phyloP scores from a whole-genome alignment of 805 yeast genomes.

The Ogataea nakhonphanomensis region DNA sequence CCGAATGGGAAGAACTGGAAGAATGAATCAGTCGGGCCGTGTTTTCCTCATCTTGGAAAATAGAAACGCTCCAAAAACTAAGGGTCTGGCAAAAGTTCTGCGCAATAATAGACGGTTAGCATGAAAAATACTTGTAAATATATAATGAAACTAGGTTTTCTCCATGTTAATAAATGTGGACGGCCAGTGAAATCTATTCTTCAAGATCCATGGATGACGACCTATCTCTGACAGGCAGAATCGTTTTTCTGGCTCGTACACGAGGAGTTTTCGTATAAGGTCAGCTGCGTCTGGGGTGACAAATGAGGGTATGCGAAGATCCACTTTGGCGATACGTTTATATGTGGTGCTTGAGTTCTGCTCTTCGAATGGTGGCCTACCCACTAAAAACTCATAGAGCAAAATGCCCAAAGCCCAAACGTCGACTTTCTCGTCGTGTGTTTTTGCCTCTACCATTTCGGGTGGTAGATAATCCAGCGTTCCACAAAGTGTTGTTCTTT shows the following conservation, averaged over 20 bases:
- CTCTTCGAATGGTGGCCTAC: slow-evolving; percentile 91
- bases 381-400: slow-evolving; percentile 81
- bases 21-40: slow-evolving; percentile 87
- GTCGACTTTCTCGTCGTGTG: slow-evolving; percentile 77
- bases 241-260: slow-evolving; percentile 67
- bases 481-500: slow-evolving; percentile 86
- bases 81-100: slow-evolving; percentile 70
- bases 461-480: slow-evolving; percentile 94
- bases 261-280: slow-evolving; percentile 60
- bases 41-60: slow-evolving; percentile 77
- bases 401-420: slow-evolving; percentile 91
- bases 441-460: slow-evolving; percentile 83
- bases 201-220: slow-evolving; percentile 80
- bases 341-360: slow-evolving; percentile 73
- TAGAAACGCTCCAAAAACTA: slow-evolving; percentile 70
- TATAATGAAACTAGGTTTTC: slow-evolving; percentile 1
- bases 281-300: slow-evolving; percentile 75
- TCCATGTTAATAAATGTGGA: slow-evolving; percentile 12
- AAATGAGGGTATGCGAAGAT: slow-evolving; percentile 65
- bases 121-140: slow-evolving; percentile 10
- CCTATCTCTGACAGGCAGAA: slow-evolving; percentile 57
- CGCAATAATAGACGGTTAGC: slow-evolving; percentile 44
- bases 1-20: slow-evolving; percentile 90
- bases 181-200: slow-evolving; percentile 63
- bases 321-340: slow-evolving; percentile 74